Base-by-base conservation (phyloP, 768 basidiomycete genomes). In the Xerocomellus amylosporus region DNA sequence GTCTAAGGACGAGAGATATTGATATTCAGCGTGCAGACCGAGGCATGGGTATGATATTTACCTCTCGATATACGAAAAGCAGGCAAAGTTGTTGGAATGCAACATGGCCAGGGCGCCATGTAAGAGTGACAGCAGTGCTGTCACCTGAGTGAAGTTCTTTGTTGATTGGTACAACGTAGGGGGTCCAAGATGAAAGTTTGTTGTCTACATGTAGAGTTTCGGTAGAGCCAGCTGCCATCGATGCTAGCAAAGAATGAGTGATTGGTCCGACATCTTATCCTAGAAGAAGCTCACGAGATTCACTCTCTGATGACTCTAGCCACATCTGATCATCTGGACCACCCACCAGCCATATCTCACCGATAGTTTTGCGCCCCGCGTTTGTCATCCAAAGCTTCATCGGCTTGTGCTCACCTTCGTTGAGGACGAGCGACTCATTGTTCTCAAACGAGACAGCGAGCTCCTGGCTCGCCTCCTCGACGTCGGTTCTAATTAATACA, bases 271-370 rank as follows among this genome's bases (percentile, higher is more conserved):
- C 30, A 9, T 43, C 43, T 40, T 20, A 19, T 48, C 36, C 37
- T 13, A 19, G 43, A 19, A 39, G 37, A 52, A 46, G 49, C 63
- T 59, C 51, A 67, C 70, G 38, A 34, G 47, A 24, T 36, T 51
- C 50, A 28, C 60, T 55, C 1, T 72, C 74, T 22, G 60, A 46
- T 22, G 56, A 56, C 37, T 59, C 68, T 2, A 86, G 50, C 82
- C 82, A 86, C n/a, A 89, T 63, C 58, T 81, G 85, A 61, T 88
- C 86, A 17, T 82, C 80, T 20, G 75, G 65, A 28, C 79, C 84
- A 44, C 77, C 60, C 3, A 92, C 73, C 57, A 88, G 67, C 88
- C 89, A 89, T n/a, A 92, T 60, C 55, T 92, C 89, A 12, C 70
- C 71, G 24, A 95, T 79, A 15, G 76, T 68, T 31, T 73, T 75